Conservation (phyloP, 1,284 basidiomycete species). For the Apiotrichum montevideense region DNA sequence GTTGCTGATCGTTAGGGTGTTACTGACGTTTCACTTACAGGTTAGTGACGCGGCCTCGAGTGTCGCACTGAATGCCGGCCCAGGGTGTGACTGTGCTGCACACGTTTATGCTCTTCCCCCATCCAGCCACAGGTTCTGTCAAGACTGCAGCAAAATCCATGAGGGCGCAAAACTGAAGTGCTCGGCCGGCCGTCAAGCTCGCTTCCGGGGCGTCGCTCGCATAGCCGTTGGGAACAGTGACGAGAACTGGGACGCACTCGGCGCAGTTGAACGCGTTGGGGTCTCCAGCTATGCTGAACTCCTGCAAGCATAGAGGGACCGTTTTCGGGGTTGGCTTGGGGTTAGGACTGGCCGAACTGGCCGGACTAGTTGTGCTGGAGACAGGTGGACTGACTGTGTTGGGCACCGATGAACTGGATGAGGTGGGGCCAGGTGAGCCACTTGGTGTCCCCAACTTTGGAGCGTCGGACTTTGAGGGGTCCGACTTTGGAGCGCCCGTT, state of each 20-base stretch:
- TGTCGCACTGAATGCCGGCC: slow-evolving; percentile 41
- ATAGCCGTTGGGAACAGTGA: slow-evolving; percentile 37
- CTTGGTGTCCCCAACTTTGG: too few species aligned
- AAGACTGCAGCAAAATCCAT: slow-evolving; percentile 23
- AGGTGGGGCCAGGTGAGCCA: too few species aligned
- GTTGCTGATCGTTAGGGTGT: slow-evolving; percentile 32
- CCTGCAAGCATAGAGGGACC: too few species aligned
- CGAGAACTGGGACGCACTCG: slow-evolving; percentile 34
- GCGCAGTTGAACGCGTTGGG: slow-evolving; percentile 17
- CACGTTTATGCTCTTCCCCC: slow-evolving; percentile 11
- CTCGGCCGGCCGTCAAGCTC: slow-evolving; percentile 35
- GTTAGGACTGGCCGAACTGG: too few species aligned
- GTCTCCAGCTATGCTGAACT: too few species aligned
- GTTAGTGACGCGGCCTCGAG: slow-evolving; percentile 27
- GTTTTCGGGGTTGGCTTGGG: too few species aligned
- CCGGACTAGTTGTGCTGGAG: too few species aligned
- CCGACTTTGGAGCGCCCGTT: too few species aligned
- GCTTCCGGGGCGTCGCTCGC: slow-evolving; percentile 14
- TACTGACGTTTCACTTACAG: slow-evolving; percentile 33
- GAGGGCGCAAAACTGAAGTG: slow-evolving; percentile 45
- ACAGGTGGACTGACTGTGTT: too few species aligned
- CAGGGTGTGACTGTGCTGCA: slow-evolving; percentile 32
- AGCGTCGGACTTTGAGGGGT: too few species aligned
- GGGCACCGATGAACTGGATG: too few species aligned
- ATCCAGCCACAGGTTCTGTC: slow-evolving; percentile 1